Evolutionary conservation across 2,329 filamentous ascomycete species (phyloP).

Genomic region (Dryadomyces quercivorus): DNA sequence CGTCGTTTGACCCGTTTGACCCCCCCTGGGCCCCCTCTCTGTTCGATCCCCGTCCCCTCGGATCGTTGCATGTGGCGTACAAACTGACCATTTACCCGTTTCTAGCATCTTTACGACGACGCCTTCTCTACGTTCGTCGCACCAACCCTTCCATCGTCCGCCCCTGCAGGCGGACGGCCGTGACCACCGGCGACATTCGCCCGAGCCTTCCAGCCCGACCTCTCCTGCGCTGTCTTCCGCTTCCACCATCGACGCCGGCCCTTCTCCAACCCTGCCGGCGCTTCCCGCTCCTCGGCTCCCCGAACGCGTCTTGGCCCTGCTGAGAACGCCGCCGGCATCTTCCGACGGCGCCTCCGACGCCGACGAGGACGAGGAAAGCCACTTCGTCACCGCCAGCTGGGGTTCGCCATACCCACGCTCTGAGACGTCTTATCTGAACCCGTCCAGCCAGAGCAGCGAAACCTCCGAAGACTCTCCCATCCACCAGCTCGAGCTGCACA

Average conservation of each 20-base stretch:
- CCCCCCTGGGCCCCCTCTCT: neutral
- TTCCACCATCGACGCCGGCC: conserved; percentile 47
- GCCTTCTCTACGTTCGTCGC: conserved; percentile 31
- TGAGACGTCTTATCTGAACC: conserved; percentile 36
- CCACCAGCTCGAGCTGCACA: conserved; percentile 49
- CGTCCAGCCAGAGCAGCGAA: conserved; percentile 44
- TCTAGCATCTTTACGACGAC: conserved; percentile 37
- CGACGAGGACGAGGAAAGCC: conserved; percentile 21
- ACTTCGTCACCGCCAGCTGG: conserved; percentile 68
- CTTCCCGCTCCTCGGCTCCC: conserved; percentile 47
- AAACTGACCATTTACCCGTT: too few species aligned
- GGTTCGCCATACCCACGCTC: conserved; percentile 76
- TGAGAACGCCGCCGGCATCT: conserved; percentile 37
- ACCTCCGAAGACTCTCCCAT: conserved; percentile 47
- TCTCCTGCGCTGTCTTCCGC: conserved; percentile 50
- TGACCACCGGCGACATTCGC: conserved; percentile 21
- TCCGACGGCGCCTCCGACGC: neutral
- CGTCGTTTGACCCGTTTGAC: too few species aligned
- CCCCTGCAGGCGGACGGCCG: conserved; percentile 44
- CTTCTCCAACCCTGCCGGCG: conserved; percentile 45
- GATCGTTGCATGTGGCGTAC: neutral
- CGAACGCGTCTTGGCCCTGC: conserved; percentile 39
- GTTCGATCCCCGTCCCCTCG: too few species aligned
- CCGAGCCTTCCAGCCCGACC: conserved; percentile 23
- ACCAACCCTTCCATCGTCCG: conserved; percentile 45